These are phyloP conservation scores for Hortiboletus rubellus DNA, from an alignment of 1,284 basidiomycete species.

Conservation along the genomic window DNA sequence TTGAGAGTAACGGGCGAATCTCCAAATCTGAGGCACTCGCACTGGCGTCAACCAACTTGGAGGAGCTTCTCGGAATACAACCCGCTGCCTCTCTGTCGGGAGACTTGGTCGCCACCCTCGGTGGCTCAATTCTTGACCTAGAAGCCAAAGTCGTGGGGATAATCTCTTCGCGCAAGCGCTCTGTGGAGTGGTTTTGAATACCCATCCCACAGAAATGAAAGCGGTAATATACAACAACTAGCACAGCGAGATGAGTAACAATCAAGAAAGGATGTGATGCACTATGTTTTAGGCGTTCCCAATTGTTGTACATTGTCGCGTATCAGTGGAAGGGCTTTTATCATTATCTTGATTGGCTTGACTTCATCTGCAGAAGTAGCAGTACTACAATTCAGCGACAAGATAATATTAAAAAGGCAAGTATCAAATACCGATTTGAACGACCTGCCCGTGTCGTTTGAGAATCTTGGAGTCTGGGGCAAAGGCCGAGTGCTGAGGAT, in stretches of 20 bases:
- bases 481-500: constrained; percentile 55
- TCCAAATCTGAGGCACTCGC: constrained; percentile 33
- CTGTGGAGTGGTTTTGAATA: constrained; percentile 33
- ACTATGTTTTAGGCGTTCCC: constrained; percentile 13
- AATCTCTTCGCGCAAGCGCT: constrained; percentile 39
- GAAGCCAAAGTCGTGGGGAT: constrained; percentile 50
- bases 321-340: constrained; percentile 60
- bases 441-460: constrained; percentile 60
- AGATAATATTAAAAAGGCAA: background rate
- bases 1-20: constrained; percentile 27
- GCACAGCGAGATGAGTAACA: constrained; percentile 2
- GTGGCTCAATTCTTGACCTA: constrained; percentile 41
- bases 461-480: constrained; percentile 50
- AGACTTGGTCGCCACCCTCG: constrained; percentile 55
- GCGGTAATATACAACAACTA: constrained; percentile 8
- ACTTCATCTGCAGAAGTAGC: constrained; percentile 48
- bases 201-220: constrained; percentile 4
- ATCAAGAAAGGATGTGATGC: constrained; percentile 1
- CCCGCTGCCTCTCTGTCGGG: constrained; percentile 22
- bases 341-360: constrained; percentile 62
- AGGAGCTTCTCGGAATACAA: constrained; percentile 55
- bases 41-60: constrained; percentile 39
- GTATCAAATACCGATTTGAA: constrained; percentile 49
- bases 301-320: constrained; percentile 48
- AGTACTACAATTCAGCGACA: constrained; percentile 4